Evolutionary conservation across 306 rosid species (phyloP), one percentile per base, ranked within the genome.

Genomic region (Amphicarpaea edgeworthii): DNA sequence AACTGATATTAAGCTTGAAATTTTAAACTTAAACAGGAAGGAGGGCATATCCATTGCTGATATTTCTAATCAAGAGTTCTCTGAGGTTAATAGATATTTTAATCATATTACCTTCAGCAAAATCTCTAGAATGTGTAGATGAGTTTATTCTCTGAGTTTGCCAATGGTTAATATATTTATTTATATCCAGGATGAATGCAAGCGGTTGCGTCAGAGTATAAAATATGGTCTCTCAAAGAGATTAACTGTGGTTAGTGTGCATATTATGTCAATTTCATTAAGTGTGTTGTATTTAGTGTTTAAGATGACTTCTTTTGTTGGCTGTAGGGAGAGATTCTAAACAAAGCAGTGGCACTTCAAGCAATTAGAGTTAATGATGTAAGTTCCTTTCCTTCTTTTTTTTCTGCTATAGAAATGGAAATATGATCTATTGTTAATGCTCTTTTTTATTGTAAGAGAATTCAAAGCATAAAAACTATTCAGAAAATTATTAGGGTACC

Each of bases 41-140:
- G 98, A 96, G 79, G 79, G 84, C 70, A 80, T 96, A 83, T 74
- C 92, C 23, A 88, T 96, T 59, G 88, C 86, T 28, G 92, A 86
- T 83, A 85, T 92, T 83, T 92, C 99, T 11, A 83, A 96, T 86
- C 91, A 92, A 81, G 96, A 84, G 67, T 96, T 96, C 82, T 84
- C 92, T 3, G 93, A 89, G 98, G 99, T 96, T 75, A 83, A 73
- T 59, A 30, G 14, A 68, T 83, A 15, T 77, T 73, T 43, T 53
- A 5, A 51, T 60, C 34, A 8, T 81, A 19, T 68, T 54, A 37
- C 10, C 50, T 68, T 72, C 65, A 54, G 34, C 0, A n/a, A 12
- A 67, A 75, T 34, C 62, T 70, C 28, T 14, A 68, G 70, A 63
- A 15, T 41, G 53, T 68, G 47, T 75, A 1, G 20, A 45, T 72